Base-by-base conservation (phyloP, 2,329 filamentous ascomycete genomes). In the Cytospora leucostoma region DNA sequence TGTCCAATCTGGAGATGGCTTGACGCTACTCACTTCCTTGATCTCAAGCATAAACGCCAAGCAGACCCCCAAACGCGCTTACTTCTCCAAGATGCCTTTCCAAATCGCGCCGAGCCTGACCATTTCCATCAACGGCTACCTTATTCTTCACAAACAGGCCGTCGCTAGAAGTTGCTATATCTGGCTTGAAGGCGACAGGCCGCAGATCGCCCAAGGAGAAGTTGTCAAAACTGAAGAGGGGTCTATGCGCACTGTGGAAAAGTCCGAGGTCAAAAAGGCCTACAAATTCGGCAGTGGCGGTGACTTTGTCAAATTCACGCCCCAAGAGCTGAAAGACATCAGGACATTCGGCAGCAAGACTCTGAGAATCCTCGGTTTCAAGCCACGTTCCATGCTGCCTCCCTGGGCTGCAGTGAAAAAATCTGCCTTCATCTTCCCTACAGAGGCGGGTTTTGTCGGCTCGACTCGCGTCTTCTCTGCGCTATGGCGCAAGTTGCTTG, bases 281-380 rank as follows among this genome's bases (percentile, higher is more conserved):
- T 99, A 95, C 80, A 97, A 95, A 70, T 98, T 98, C 72, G 95
- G 95, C 17, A 93, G 92, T 40, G 95, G 94, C 13, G 93, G 92
- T 47, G 92, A 96, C 68, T 92, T 92, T 55, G 86, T 99, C 54
- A 84, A 89, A 56, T 99, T 99, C 74, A 88, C 88, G 0, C 84
- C 88, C 0, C 93, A 97, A 38, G 94, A 99, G 74, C 87, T 94
- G 65, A 89, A 88, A 63, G 79, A 84, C 21, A 82, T 99, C 64
- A 88, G 88, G 66, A 80, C 91, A 68, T 97, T 97, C 70, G 94
- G 93, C 3, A 83, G 37, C 0, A 91, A 92, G 0, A 81, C 91
- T 13, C 90, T 99, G 62, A 88, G 93, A 6, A 90, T 99, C 68
- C 90, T 99, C 62, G 95, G 95, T 7, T 99, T 99, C 82, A 99